Conservation (phyloP, 805 yeast species). For the Candida montana region DNA sequence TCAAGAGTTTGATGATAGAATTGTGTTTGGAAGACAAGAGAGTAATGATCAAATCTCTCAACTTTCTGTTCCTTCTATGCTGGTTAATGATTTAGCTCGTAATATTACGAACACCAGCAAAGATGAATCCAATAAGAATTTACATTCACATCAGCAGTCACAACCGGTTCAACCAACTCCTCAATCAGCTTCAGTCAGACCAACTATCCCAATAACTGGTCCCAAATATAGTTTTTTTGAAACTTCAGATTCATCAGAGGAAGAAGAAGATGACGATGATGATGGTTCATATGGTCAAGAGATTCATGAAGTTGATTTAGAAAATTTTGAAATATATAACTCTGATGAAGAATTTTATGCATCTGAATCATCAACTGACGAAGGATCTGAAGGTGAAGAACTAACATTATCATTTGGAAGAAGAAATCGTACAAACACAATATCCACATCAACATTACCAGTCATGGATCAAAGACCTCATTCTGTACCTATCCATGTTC, state of each 20-base stretch:
- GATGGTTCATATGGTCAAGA: neutral
- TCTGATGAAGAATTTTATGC: constrained; percentile 1
- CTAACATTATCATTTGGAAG: constrained; percentile 7
- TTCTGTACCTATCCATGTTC: neutral
- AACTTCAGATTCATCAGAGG: constrained; percentile 12
- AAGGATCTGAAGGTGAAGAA: constrained; percentile 5
- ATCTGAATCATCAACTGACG: constrained; percentile 1
- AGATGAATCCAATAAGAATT: too few species aligned
- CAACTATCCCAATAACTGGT: too few species aligned
- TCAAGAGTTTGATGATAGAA: constrained; percentile 7
- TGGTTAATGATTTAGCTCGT: constrained; percentile 9
- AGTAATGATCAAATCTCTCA: constrained; percentile 9
- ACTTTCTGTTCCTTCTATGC: constrained; percentile 13
- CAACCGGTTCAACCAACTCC: too few species aligned
- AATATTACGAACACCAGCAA: neutral
- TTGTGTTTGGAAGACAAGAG: constrained; percentile 11
- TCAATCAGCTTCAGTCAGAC: too few species aligned
- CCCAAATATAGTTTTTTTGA: constrained; percentile 25
- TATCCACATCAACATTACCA: constrained; percentile 4
- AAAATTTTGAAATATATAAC: constrained; percentile 31
- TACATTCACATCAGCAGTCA: too few species aligned
- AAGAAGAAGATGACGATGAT: constrained; percentile 5
- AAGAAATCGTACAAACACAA: constrained; percentile 22
- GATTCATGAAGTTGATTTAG: constrained; percentile 17
- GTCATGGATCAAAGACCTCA: neutral